Evolutionary conservation across 2,329 filamentous ascomycete species (phyloP), one percentile per base, ranked within the genome.

Genomic region (Sclerotiophoma versabilis): DNA sequence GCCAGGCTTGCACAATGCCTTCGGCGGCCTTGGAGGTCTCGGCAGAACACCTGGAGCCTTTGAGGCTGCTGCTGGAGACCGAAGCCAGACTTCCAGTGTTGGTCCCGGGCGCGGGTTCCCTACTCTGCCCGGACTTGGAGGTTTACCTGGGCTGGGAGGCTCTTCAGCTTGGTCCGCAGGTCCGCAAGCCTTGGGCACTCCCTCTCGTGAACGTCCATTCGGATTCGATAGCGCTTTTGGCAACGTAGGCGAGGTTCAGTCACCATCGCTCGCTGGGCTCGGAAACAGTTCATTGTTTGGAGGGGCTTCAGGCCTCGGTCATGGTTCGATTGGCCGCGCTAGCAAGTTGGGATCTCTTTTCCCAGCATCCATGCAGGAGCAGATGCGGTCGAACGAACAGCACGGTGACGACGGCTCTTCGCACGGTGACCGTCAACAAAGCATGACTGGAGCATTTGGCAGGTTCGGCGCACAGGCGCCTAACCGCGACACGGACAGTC

Each of bases 71-170:
- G 89, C 88, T 5, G 91, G 92, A 63, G 93, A 98, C 71, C 88
- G 93, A 17, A 97, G 93, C 72, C 92, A 96, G 74, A 96, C 91
- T 0, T 96, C 93, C 0, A 96, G 93, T 69, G 90, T 89, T 15
- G 90, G 91, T 11, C 86, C 90, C 22, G 77, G 79, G 36, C 90
- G 92, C 66, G 87, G 83, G 9, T 96, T 91, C 61, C 81, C 87
- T 11, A 76, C 80, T 10, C 71, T 91, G 5, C 83, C 83, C 39
- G 84, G 83, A 22, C 76, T 91, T 15, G 80, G 84, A 53, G 81
- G 84, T 52, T 77, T 90, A 45, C 75, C 75, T 30, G 76, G 77
- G 9, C 63, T 78, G 10, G 86, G 87, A 45, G 89, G 88, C 78
- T 80, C 85, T 47, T 78, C 82, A 15, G 81, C 85, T 30, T 85